Conservation (phyloP, 2,329 filamentous ascomycete genomes). For the Fusarium decemcellulare region DNA sequence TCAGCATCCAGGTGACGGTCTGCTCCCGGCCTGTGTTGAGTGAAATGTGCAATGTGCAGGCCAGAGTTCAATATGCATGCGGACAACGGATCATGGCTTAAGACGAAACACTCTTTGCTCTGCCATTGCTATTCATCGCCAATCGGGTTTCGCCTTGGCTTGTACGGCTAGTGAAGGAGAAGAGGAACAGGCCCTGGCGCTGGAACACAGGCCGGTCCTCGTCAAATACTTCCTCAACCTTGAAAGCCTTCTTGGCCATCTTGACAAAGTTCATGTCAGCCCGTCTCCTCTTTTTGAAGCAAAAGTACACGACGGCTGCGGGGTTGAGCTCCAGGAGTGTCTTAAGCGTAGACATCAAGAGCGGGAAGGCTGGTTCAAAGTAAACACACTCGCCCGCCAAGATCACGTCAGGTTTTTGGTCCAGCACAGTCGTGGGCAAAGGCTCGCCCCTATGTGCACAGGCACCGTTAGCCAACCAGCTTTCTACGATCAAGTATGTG, state of each 20-base stretch:
- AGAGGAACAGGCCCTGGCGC: conserved; percentile 73
- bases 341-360: conserved; percentile 83
- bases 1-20: conserved; percentile 8
- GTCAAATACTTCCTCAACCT: conserved; percentile 73
- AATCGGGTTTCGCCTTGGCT: conserved; percentile 32
- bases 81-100: conserved; percentile 31
- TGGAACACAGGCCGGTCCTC: conserved; percentile 71
- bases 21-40: conserved; percentile 3
- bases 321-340: conserved; percentile 82
- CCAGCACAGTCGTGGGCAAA: conserved; percentile 66
- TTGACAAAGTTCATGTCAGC: conserved; percentile 85
- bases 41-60: conserved; percentile 18
- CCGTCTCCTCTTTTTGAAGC: conserved; percentile 92
- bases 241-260: conserved; percentile 76
- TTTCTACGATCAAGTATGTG: background rate
- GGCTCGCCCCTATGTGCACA: conserved; percentile 68
- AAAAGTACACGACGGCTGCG: conserved; percentile 79
- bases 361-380: conserved; percentile 94
- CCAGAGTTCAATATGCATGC: conserved; percentile 23
- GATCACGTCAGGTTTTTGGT: conserved; percentile 80
- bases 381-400: conserved; percentile 98
- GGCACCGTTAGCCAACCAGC: conserved; percentile 37
- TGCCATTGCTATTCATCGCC: conserved; percentile 33
- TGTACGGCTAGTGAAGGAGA: conserved; percentile 65
- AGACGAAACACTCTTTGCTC: conserved; percentile 38